These are phyloP conservation scores for Daldinia childiae DNA, from an alignment of 495 filamentous ascomycete species.

Conservation along the genomic window DNA sequence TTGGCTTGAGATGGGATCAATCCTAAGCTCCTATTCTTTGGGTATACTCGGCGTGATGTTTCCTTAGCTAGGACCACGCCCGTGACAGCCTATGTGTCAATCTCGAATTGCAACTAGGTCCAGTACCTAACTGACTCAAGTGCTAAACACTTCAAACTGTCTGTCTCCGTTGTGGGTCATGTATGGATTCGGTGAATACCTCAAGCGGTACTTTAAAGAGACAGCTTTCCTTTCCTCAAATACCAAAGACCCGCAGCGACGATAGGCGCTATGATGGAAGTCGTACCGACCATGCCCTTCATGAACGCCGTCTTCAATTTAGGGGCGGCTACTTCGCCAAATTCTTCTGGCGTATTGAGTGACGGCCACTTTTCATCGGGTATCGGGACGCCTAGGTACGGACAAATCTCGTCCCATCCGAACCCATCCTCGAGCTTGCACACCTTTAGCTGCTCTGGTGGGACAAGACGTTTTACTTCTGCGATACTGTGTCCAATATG, in stretches of 20 bases:
- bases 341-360: constrained; percentile 41
- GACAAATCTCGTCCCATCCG: constrained; percentile 48
- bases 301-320: constrained; percentile 19
- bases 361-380: constrained; percentile 43
- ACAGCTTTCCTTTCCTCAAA: constrained; percentile 15
- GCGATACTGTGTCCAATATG: constrained; percentile 35
- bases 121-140: neutral
- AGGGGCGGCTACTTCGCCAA: constrained; percentile 12
- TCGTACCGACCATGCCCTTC: constrained; percentile 31
- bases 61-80: neutral
- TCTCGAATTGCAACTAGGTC: neutral
- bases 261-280: constrained; percentile 32
- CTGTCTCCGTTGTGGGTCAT: neutral
- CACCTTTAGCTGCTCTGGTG: constrained; percentile 42
- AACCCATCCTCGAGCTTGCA: constrained; percentile 47
- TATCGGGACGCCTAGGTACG: constrained; percentile 42
- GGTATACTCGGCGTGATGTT: neutral
- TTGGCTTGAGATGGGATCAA: neutral
- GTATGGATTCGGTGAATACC: neutral
- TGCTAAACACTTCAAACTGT: neutral
- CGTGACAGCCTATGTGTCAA: neutral
- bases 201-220: constrained; percentile 5
- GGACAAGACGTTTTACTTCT: constrained; percentile 46
- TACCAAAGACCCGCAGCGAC: constrained; percentile 39
- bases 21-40: neutral